These are phyloP conservation scores for Przewalskia tangutica DNA, from an alignment of 257 asterid genomes.

Conservation along the genomic window DNA sequence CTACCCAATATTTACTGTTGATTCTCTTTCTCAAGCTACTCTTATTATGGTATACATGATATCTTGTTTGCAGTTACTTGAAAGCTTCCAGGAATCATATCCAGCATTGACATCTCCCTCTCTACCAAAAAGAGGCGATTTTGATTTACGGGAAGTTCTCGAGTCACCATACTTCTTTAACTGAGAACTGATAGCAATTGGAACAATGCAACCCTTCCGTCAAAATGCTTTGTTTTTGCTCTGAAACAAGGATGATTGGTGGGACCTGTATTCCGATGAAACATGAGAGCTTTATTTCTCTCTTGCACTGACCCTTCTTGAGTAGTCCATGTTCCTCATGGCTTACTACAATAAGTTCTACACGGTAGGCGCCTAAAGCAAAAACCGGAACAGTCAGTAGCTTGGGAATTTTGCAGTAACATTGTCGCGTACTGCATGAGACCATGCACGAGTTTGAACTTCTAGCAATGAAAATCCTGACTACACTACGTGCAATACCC, in stretches of 20 bases:
- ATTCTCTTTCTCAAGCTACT: not conserved
- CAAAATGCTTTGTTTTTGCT: not conserved
- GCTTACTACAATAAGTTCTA: not conserved
- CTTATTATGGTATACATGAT: not conserved
- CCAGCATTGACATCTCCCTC: constrained; percentile 69
- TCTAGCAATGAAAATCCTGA: not conserved
- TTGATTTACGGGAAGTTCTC: constrained; percentile 46
- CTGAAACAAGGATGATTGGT: not conserved
- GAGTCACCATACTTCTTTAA: constrained; percentile 89
- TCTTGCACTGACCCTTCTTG: not conserved
- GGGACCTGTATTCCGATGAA: not conserved
- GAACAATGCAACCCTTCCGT: not conserved
- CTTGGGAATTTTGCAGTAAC: no score
- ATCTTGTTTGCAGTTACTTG: constrained; percentile 46
- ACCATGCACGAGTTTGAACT: not conserved
- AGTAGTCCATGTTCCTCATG: not conserved
- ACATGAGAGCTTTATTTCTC: not conserved
- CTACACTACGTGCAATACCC: not conserved
- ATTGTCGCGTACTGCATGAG: not conserved
- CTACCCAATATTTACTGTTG: not conserved
- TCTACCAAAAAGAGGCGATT: constrained; percentile 67
- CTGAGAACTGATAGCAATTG: constrained; percentile 17
- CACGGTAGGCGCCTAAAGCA: not conserved
- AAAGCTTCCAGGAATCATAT: constrained; percentile 58
- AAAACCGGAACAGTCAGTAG: not conserved